Evolutionary conservation across 305 asterid genomes (phyloP).

Genomic region (Fraxinus baroniana): DNA sequence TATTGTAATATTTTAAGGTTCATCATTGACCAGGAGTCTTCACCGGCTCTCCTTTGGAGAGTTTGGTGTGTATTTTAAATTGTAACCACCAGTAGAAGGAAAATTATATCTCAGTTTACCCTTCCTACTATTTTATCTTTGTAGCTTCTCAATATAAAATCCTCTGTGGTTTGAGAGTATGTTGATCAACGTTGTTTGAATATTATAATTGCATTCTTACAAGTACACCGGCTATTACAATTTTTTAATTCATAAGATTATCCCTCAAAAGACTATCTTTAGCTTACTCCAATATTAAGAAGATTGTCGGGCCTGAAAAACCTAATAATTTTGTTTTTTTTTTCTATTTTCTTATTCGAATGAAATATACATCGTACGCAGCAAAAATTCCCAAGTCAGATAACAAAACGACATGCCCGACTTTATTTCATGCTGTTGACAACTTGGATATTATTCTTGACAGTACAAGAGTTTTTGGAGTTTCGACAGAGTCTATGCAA

Average conservation of each 20-base stretch:
- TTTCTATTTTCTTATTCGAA: not conserved
- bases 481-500: slow-evolving; percentile 93
- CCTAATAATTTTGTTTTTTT: too few relatives aligned
- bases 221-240: not conserved
- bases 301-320: not conserved
- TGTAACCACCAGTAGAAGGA: not conserved
- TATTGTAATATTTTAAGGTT: not conserved
- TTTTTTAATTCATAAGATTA: not conserved
- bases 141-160: not conserved
- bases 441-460: slow-evolving; percentile 14
- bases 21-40: not conserved
- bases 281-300: not conserved
- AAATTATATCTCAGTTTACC: not conserved
- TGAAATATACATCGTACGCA: not conserved
- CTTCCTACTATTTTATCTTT: not conserved
- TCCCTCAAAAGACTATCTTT: not conserved
- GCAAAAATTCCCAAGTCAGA: not conserved
- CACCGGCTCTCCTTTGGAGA: not conserved
- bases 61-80: not conserved
- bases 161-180: not conserved
- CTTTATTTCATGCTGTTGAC: not conserved
- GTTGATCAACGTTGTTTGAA: not conserved
- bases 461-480: slow-evolving; percentile 90
- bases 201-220: not conserved
- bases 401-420: not conserved